Evolutionary conservation across 2,329 filamentous ascomycete species (phyloP), one percentile per base, ranked within the genome.

Genomic region (Colletotrichum camelliae): DNA sequence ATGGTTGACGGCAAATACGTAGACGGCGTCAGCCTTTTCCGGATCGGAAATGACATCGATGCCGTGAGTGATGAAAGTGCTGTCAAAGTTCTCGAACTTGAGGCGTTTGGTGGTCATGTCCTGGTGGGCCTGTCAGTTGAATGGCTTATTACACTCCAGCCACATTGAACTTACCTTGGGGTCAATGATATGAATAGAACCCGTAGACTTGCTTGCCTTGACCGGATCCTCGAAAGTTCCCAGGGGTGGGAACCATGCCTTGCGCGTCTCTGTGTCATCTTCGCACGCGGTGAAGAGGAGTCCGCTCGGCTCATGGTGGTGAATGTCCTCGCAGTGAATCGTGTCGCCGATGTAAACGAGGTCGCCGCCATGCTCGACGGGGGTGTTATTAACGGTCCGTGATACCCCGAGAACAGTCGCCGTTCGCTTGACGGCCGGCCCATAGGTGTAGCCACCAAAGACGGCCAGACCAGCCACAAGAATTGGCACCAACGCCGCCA

Each of bases 1-100:
- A 71, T 93, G 92, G 77, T 93, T 93, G 66, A 93, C 81, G 0
- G 89, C 91, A 70, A 90, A 91, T 61, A 93, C 89, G 77, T 91
- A 93, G 7, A 93, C 88, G 0, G 89, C 83, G 1, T 84, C 80
- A 12, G 80, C 80, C 4, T 75, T 76, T 3, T 86, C 79, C 0
- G 86, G 87, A 76, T 92, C 90, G 4, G 84, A 80, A n/a, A 91
- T 85, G 8, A 93, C 85, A 74, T 91, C 90, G 76, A 93, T 91
- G 2, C 91, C 91, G 77, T 93, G 91, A 0, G 91, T 91, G 7
- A 89, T 79, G 66, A 93, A 92, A 0, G 90, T 85, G 0, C 86
- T 86, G 2, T 86, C 74, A 77, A 92, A 93, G 69, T 88, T 86
- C 8, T 87, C 83, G 18, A 92, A 86, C 0, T 79, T 77, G 4